Base-by-base conservation (phyloP, 257 asterid species). In the Cruciata laevipes region DNA sequence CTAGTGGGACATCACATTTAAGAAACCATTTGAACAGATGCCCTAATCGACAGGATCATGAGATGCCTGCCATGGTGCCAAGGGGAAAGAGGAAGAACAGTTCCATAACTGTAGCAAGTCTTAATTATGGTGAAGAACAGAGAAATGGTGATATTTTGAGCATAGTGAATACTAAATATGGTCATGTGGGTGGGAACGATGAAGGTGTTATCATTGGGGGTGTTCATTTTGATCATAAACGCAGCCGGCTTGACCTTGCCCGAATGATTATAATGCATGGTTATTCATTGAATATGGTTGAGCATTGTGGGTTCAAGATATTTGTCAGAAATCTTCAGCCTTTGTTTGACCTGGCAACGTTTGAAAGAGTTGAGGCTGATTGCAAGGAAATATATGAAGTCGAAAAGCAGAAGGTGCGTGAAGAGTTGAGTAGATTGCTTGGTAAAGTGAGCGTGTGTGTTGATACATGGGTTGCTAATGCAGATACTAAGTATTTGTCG, bases 1-100 rank as follows among this genome's bases (percentile, higher is more conserved):
- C 94, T 20, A 93, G 98, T 74, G 98, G 97, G 44, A 93, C 98
- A 11, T 87, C 98, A 44, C 97, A 93, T 72, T 77, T 93, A 78
- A 83, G 97, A 78, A 93, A 93, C 73, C 98, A 89, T 83, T 83
- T 93, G 77, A 85, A 85, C 69, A 83, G 98, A 84, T 93, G 98
- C 62, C 86, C 85, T 42, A 81, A 88, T 65, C 82, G 91, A 70
- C 77, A 87, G 8, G 88, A 89, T 76, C 89, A 84, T 72, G 96
- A 87, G 68, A 59, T 87, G 60, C 71, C 81, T 13, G 89, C 84
- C 63, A 71, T 83, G 61, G 63, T 89, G 66, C 76, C 96, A 6
- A 78, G 87, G 76, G 96, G 94, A 30, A 86, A 83, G 79, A 87
- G 83, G 75, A 92, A 89, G 81, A 95, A 86, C 52, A 83, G 52